Percentiles rank a stretch among this genome's conserved stretches.
phyloP scores from a whole-genome alignment of 805 yeast species.

The Metschnikowia picachoensis region DNA sequence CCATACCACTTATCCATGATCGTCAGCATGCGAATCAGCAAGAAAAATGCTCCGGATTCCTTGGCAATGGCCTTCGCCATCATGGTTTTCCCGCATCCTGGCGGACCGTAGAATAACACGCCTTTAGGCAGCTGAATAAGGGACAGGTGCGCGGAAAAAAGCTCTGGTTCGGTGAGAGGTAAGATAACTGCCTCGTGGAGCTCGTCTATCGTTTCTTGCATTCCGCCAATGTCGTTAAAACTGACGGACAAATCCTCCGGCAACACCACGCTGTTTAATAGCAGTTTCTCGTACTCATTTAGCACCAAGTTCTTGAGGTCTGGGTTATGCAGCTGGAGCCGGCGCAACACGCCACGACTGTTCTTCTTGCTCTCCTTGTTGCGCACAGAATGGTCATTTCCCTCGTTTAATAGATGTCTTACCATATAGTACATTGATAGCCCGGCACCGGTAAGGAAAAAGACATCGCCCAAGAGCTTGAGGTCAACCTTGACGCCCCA shows the following conservation, averaged over 20 bases:
- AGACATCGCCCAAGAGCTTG: slow-evolving; percentile 38
- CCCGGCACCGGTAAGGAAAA: slow-evolving; percentile 54
- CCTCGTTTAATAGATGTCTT: slow-evolving; percentile 36
- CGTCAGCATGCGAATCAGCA: slow-evolving; percentile 87
- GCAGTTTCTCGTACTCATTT: slow-evolving; percentile 72
- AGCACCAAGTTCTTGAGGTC: slow-evolving; percentile 47
- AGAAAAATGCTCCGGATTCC: slow-evolving; percentile 87
- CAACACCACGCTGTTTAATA: slow-evolving; percentile 72
- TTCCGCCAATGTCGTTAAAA: slow-evolving; percentile 86
- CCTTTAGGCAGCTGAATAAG: slow-evolving; percentile 92
- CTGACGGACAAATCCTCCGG: slow-evolving; percentile 78
- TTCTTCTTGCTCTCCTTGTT: slow-evolving; percentile 62
- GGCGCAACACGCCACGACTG: slow-evolving; percentile 42
- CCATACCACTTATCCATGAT: slow-evolving; percentile 98
- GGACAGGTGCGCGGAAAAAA: slow-evolving; percentile 63
- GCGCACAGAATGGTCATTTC: slow-evolving; percentile 32
- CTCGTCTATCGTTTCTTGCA: slow-evolving; percentile 78
- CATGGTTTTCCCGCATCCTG: slow-evolving; percentile 98
- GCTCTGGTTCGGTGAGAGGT: slow-evolving; percentile 72
- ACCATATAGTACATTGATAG: slow-evolving; percentile 65
- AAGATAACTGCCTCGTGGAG: slow-evolving; percentile 82
- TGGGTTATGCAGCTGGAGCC: slow-evolving; percentile 50
- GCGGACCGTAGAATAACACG: slow-evolving; percentile 89
- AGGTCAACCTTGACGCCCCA: slow-evolving; percentile 38
- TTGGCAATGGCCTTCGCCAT: slow-evolving; percentile 91